Evolutionary conservation across 2,329 filamentous ascomycete genomes (phyloP).

Genomic region (Teratosphaeriaceae sp.): DNA sequence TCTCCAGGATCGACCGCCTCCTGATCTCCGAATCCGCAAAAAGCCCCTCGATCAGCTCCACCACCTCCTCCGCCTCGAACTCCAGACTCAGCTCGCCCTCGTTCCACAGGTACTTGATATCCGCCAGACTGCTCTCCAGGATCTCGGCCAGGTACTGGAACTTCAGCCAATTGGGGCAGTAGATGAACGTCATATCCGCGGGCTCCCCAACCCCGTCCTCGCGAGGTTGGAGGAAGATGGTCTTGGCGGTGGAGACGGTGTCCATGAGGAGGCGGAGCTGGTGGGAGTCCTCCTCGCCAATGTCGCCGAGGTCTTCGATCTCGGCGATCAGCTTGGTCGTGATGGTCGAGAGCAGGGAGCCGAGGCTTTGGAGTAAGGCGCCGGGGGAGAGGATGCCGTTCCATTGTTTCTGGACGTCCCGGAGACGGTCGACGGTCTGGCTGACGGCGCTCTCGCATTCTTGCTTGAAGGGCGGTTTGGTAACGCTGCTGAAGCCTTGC

Average conservation of each 20-base stretch:
- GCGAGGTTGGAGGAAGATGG: conserved; percentile 46
- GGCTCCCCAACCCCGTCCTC: conserved; percentile 31
- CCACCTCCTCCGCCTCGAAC: conserved; percentile 55
- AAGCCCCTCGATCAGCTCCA: conserved; percentile 57
- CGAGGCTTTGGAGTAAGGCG: conserved; percentile 55
- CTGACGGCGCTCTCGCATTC: conserved; percentile 56
- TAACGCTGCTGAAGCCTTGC: conserved; percentile 55
- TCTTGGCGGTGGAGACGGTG: conserved; percentile 48
- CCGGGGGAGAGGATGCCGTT: conserved; percentile 52
- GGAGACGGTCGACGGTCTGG: conserved; percentile 52
- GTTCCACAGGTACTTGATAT: conserved; percentile 60
- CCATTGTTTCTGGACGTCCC: conserved; percentile 52
- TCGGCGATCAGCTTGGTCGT: conserved; percentile 55
- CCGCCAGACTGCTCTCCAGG: conserved; percentile 54
- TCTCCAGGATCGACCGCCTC: conserved; percentile 52
- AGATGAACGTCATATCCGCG: conserved; percentile 51
- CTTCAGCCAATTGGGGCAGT: conserved; percentile 57
- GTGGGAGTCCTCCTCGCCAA: conserved; percentile 56
- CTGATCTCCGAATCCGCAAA: conserved; percentile 58
- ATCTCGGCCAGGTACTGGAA: conserved; percentile 60
- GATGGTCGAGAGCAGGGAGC: conserved; percentile 51
- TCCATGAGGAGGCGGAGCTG: conserved; percentile 53
- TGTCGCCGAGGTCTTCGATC: conserved; percentile 57
- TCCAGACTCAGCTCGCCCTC: conserved; percentile 58
- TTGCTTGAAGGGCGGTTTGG: conserved; percentile 50